These are phyloP conservation scores for Dothideomycetes sp. DNA, from an alignment of 2,329 filamentous ascomycete species.

Conservation along the genomic window DNA sequence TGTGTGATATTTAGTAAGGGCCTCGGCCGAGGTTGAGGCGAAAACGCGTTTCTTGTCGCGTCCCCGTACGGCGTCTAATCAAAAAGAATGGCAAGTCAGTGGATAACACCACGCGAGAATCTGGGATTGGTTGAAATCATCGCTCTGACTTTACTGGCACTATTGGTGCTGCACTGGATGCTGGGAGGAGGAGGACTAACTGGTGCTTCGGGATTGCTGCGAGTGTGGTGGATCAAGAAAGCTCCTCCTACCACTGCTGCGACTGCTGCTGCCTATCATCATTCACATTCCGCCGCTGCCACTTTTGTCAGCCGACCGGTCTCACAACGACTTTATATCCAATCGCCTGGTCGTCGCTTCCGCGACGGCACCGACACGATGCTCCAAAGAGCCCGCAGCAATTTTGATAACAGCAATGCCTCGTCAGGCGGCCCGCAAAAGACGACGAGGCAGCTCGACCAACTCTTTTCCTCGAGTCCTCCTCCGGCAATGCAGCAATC, in stretches of 20 bases:
- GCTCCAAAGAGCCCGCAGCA: conserved; percentile 34
- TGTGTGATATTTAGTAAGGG: too few species aligned
- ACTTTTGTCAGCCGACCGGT: conserved; percentile 5
- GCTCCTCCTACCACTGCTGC: too few species aligned
- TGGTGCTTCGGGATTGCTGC: conserved; percentile 20
- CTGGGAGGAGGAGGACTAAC: conserved; percentile 19
- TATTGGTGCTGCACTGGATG: conserved; percentile 22
- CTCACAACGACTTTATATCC: conserved; percentile 11
- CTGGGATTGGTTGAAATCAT: conserved; percentile 9
- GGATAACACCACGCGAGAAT: not conserved
- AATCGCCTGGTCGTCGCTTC: conserved; percentile 15
- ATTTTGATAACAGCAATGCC: conserved; percentile 31
- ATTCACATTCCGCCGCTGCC: conserved; percentile 12
- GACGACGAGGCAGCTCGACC: conserved; percentile 27
- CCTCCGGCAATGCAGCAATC: conserved; percentile 41
- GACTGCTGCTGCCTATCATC: conserved; percentile 17
- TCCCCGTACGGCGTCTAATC: too few species aligned
- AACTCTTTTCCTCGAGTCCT: conserved; percentile 51
- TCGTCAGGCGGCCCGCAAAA: conserved; percentile 23
- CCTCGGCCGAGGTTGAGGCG: too few species aligned
- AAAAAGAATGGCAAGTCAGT: conserved; percentile 2
- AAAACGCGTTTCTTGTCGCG: too few species aligned
- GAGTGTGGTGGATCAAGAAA: conserved; percentile 13
- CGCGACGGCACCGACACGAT: conserved; percentile 21
- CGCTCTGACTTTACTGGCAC: conserved; percentile 6